Evolutionary conservation across 2,329 filamentous ascomycete species (phyloP).

Genomic region (Pezicula radicicola): DNA sequence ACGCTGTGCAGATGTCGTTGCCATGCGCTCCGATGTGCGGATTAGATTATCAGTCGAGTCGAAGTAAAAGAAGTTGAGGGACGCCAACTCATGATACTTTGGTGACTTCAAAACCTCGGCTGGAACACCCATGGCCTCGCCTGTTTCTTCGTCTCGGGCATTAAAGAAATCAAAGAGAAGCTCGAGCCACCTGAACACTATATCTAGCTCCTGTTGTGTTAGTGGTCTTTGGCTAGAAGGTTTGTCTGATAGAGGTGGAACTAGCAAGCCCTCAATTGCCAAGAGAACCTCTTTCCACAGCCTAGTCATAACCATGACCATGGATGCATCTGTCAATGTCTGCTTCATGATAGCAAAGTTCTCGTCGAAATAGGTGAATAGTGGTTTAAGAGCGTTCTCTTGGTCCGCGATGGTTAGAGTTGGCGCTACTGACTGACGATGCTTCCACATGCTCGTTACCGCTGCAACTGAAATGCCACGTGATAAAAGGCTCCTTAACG

Average conservation of each 20-base stretch:
- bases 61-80: conserved; percentile 98
- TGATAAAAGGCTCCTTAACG: conserved; percentile 71
- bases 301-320: conserved; percentile 97
- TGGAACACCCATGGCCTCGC: conserved; percentile 84
- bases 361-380: conserved; percentile 95
- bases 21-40: conserved; percentile 95
- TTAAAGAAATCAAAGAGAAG: conserved; percentile 94
- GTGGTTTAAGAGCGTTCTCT: conserved; percentile 74
- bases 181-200: conserved; percentile 93
- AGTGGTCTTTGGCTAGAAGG: conserved; percentile 81
- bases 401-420: conserved; percentile 70
- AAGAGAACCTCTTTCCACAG: conserved; percentile 97
- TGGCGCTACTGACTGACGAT: conserved; percentile 51
- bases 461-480: conserved; percentile 68
- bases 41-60: conserved; percentile 88
- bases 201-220: conserved; percentile 83
- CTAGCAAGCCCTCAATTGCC: conserved; percentile 84
- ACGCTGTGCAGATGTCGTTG: conserved; percentile 75
- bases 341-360: conserved; percentile 99
- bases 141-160: conserved; percentile 77
- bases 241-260: conserved; percentile 94
- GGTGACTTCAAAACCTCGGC: conserved; percentile 91
- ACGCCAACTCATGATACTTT: conserved; percentile 97
- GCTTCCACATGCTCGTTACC: conserved; percentile 68
- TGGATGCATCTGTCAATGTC: conserved; percentile 90